A percentile compares a stretch with the other conserved stretches of the same genome.
phyloP scores from a whole-genome alignment of 805 yeast genomes.

The Candida loeiensis region DNA sequence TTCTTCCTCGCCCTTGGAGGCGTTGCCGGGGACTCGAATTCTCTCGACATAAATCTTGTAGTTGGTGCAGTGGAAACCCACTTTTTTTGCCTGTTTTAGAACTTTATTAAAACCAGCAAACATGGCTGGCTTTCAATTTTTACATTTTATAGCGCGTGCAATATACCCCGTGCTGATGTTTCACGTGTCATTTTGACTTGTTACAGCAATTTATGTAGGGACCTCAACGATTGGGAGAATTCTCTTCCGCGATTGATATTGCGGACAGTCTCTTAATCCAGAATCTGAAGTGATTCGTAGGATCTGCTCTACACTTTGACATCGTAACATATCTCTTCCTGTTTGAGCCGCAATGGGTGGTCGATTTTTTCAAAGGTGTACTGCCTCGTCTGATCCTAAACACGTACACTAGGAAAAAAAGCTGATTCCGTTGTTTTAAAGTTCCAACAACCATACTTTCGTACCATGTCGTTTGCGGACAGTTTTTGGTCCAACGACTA shows the following conservation, averaged over 20 bases:
- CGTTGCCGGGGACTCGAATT: constrained; percentile 9
- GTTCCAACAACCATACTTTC: not conserved
- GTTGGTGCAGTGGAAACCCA: not conserved
- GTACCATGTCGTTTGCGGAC: constrained; percentile 60
- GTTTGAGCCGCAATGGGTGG: too few species aligned
- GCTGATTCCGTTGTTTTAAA: not conserved
- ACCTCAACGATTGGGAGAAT: too few species aligned
- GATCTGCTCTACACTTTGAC: too few species aligned
- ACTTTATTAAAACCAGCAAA: constrained; percentile 9
- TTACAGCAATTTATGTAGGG: too few species aligned
- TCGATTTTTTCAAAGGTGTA: too few species aligned
- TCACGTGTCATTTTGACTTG: not conserved
- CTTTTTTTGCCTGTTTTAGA: constrained; percentile 1
- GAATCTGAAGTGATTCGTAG: too few species aligned
- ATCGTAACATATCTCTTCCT: too few species aligned
- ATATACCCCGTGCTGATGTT: too few species aligned
- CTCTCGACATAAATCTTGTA: not conserved
- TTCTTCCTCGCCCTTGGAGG: constrained; percentile 9
- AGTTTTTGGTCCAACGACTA: constrained; percentile 76
- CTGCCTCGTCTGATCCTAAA: not conserved
- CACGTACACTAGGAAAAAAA: constrained; percentile 1
- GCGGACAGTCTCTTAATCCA: too few species aligned
- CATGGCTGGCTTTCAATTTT: not conserved
- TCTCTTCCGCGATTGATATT: too few species aligned
- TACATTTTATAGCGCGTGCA: not conserved